Conservation (phyloP, 371 early-diverging fungal species). For the Mortierella sp. region DNA sequence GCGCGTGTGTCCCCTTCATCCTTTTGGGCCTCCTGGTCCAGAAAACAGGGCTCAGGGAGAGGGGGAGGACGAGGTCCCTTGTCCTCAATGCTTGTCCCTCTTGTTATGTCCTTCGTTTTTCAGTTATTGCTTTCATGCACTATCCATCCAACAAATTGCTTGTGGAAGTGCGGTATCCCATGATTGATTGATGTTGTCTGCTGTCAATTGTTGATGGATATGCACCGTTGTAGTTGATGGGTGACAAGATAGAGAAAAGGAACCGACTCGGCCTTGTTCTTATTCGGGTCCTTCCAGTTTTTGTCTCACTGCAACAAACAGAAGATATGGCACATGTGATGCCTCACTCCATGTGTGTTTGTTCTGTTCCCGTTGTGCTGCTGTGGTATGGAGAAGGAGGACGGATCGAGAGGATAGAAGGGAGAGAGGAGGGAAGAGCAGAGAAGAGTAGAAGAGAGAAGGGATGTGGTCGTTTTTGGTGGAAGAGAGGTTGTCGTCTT, state of each 20-base stretch:
- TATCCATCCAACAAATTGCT: no score
- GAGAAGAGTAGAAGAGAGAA: not conserved
- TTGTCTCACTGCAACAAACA: not conserved
- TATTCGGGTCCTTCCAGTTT: not conserved
- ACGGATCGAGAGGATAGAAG: not conserved
- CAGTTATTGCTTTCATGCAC: not conserved
- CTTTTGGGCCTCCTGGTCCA: not conserved
- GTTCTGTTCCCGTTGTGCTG: not conserved
- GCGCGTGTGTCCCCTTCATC: not conserved
- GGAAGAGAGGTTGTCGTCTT: conserved; percentile 15
- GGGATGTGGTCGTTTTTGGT: not conserved
- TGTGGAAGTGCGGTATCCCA: no score
- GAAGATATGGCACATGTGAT: not conserved
- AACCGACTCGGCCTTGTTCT: no score
- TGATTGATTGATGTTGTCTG: no score
- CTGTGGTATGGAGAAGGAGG: not conserved
- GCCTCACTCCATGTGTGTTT: not conserved
- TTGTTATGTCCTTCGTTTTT: not conserved
- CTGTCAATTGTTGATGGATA: no score
- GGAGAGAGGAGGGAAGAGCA: not conserved
- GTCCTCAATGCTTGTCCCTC: no score
- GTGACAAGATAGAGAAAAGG: no score
- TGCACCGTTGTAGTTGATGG: no score
- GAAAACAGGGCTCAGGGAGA: not conserved
- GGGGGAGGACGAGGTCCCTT: not conserved